Evolutionary conservation across 768 basidiomycete species (phyloP).

Genomic region (Floccularia luteovirens): DNA sequence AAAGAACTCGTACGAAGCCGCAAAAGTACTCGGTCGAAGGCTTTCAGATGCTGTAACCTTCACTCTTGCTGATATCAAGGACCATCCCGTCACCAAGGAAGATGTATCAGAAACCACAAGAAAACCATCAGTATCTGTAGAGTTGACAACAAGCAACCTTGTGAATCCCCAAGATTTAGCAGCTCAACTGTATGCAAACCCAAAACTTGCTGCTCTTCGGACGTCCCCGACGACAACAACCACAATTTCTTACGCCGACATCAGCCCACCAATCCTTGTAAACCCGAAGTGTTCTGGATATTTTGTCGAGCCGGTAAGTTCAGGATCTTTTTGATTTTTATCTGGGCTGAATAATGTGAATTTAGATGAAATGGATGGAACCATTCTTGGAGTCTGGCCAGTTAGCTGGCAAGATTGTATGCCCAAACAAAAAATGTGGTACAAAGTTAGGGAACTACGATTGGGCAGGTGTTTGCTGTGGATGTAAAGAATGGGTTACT

Average conservation of each 20-base stretch:
- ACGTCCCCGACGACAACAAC: constrained; percentile 6
- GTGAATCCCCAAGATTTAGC: constrained; percentile 30
- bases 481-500: constrained; percentile 88
- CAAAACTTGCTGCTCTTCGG: constrained; percentile 33
- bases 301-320: constrained; percentile 88
- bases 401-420: constrained; percentile 82
- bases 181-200: constrained; percentile 32
- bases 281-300: constrained; percentile 93
- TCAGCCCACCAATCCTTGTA: constrained; percentile 58
- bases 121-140: constrained; percentile 3
- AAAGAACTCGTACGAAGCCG: constrained; percentile 18
- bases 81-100: constrained; percentile 4
- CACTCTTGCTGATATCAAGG: constrained; percentile 11
- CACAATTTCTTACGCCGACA: constrained; percentile 14
- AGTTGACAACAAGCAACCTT: constrained; percentile 20
- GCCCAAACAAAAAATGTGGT: constrained; percentile 87
- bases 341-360: not conserved
- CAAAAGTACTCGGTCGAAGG: constrained; percentile 29
- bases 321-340: constrained; percentile 1
- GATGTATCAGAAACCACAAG: constrained; percentile 8
- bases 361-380: constrained; percentile 95
- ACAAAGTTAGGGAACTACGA: constrained; percentile 94
- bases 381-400: constrained; percentile 67
- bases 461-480: constrained; percentile 92
- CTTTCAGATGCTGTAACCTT: constrained; percentile 34